These are phyloP conservation scores for Amphibolis antarctica DNA, from an alignment of 106 monocot species.

Conservation along the genomic window DNA sequence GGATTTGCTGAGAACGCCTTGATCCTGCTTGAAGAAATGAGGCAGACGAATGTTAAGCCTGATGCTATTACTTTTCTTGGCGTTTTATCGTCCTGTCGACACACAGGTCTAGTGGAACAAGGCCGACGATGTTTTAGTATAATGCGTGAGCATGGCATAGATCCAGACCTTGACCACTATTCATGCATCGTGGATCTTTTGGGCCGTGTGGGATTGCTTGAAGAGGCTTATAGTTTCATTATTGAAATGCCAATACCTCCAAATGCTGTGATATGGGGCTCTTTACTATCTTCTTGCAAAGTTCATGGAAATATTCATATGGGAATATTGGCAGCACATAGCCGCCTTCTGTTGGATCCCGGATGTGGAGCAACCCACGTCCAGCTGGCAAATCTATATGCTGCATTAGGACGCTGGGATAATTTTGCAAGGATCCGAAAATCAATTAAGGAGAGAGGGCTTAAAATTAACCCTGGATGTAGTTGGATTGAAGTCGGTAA, in stretches of 20 bases:
- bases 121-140: constrained; percentile 2
- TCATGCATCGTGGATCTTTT: constrained; percentile 21
- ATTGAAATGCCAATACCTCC: constrained; percentile 15
- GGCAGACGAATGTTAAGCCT: not conserved
- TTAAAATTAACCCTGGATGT: constrained; percentile 13
- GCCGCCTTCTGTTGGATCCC: constrained; percentile 8
- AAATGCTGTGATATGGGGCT: constrained; percentile 18
- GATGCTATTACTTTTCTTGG: constrained; percentile 11
- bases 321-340: constrained; percentile 8
- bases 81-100: constrained; percentile 13
- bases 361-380: constrained; percentile 11
- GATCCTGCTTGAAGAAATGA: constrained; percentile 7
- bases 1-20: constrained; percentile 4
- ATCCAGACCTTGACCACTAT: constrained; percentile 17
- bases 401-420: constrained; percentile 12
- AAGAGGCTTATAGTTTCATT: constrained; percentile 13
- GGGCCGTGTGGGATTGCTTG: constrained; percentile 14
- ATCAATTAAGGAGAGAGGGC: constrained; percentile 14
- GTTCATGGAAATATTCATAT: constrained; percentile 8
- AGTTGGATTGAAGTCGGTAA: constrained; percentile 19
- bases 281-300: constrained; percentile 18
- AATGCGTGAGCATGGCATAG: constrained; percentile 6
- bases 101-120: constrained; percentile 12
- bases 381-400: constrained; percentile 17
- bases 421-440: constrained; percentile 15